These are phyloP conservation scores for Cryptococcus sp. DNA, from an alignment of 1,284 basidiomycete genomes.

Conservation along the genomic window DNA sequence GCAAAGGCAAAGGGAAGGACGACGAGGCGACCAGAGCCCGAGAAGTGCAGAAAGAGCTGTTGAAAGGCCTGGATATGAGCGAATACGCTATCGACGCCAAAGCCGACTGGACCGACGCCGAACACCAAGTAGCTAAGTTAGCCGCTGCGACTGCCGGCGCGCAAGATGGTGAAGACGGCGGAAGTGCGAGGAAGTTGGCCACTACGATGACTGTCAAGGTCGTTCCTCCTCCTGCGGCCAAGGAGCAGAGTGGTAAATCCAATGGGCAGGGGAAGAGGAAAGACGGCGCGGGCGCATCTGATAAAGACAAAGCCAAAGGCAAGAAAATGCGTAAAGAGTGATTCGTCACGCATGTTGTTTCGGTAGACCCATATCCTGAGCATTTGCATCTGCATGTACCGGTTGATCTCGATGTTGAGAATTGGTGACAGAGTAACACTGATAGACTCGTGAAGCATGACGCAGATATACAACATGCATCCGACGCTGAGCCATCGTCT, in stretches of 20 bases:
- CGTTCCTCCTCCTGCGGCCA: slow-evolving; percentile 48
- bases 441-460: no score
- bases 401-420: no score
- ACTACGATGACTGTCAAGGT: slow-evolving; percentile 77
- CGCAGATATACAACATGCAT: no score
- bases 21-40: slow-evolving; percentile 51
- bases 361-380: no score
- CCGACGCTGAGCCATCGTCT: no score
- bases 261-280: slow-evolving; percentile 61
- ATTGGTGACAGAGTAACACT: no score
- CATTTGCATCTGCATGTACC: no score
- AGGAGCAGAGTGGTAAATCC: slow-evolving; percentile 61
- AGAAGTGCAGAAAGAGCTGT: slow-evolving; percentile 71
- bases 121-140: slow-evolving; percentile 65
- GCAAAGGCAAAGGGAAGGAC: slow-evolving; percentile 10
- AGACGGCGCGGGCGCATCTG: slow-evolving; percentile 24
- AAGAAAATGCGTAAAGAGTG: slow-evolving; percentile 26
- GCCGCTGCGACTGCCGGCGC: no score
- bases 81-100: slow-evolving; percentile 78
- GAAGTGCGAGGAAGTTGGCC: slow-evolving; percentile 57
- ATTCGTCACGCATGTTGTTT: background rate
- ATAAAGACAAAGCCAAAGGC: slow-evolving; percentile 39
- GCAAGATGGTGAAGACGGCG: slow-evolving; percentile 29
- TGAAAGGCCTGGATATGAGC: slow-evolving; percentile 78
- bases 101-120: slow-evolving; percentile 72